Base-by-base conservation (phyloP, 345 rosid species). In the Triadica sebifera region DNA sequence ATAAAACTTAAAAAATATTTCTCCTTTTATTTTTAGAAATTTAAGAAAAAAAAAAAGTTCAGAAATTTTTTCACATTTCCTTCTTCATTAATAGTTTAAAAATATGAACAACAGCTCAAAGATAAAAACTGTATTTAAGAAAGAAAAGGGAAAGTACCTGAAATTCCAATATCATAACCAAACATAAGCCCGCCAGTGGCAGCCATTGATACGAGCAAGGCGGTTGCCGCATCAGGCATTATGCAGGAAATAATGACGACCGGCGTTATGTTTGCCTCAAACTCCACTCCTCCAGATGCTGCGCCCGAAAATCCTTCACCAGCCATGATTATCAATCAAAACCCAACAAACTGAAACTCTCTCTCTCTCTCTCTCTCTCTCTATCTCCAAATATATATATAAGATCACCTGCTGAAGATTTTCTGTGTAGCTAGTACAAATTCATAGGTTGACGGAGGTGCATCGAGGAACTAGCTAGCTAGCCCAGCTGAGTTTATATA, bases 111-210 rank as follows among this genome's bases (percentile, higher is more conserved):
- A 49, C 52, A 49, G 52, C 12, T 49, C 52, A 49, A 29, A 67
- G n/a, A 19, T 45, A 50, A 17, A n/a, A n/a, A n/a, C n/a, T n/a
- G n/a, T n/a, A n/a, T n/a, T n/a, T n/a, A n/a, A n/a, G n/a, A n/a
- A n/a, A n/a, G n/a, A 52, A 39, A 64, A 50, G 45, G 5, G 8
- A 67, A n/a, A 11, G 59, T 59, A 92, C 98, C 98, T 52, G 98
- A 92, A 61, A 94, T 87, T 58, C 98, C 98, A 61, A 92, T 87
- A 69, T 92, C 98, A 67, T 94, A 94, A 53, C 98, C 98, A 43
- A 92, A 94, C 98, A 94, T 93, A 83, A 94, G 98, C 3, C 98
- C 98, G 0, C 98, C 98, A 11, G 98, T 91, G 70, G 98, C 98
- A 11, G 98, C 98, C n/a, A n/a, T n/a, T n/a, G n/a, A n/a, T n/a